Percentiles rank a stretch among this genome's conserved stretches.
Evolutionary conservation across 1,284 basidiomycete species (phyloP).

Genomic region (Pseudozyma sp.): DNA sequence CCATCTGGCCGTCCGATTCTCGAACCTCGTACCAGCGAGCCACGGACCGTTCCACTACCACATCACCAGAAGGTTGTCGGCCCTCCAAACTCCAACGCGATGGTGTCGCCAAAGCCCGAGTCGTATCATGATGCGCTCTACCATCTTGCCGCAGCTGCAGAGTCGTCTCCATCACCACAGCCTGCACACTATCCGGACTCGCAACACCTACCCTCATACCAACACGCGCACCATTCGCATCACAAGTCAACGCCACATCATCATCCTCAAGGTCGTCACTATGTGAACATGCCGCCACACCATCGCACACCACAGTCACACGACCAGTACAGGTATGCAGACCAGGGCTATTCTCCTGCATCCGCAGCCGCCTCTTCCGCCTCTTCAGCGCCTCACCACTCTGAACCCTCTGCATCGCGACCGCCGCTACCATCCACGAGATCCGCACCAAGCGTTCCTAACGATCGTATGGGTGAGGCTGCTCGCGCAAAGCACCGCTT

Average conservation of each 20-base stretch:
- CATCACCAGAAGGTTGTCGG: neutral
- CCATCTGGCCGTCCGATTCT: no score
- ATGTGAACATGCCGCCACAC: constrained; percentile 4
- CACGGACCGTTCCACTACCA: neutral
- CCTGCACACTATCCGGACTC: constrained; percentile 20
- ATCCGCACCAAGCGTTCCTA: constrained; percentile 2
- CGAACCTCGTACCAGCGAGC: no score
- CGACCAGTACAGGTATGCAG: constrained; percentile 29
- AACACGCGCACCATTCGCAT: constrained; percentile 10
- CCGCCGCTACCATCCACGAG: constrained; percentile 12
- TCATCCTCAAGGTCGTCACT: constrained; percentile 19
- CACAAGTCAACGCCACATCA: constrained; percentile 14
- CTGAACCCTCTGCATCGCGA: constrained; percentile 4
- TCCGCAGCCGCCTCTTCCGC: constrained; percentile 16
- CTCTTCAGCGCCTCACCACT: constrained; percentile 13
- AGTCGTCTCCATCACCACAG: constrained; percentile 43
- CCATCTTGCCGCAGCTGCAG: constrained; percentile 41
- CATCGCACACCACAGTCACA: constrained; percentile 23
- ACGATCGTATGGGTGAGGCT: constrained; percentile 9
- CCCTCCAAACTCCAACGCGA: neutral
- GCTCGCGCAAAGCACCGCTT: neutral
- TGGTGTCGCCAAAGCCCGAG: constrained; percentile 41
- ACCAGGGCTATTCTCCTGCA: constrained; percentile 26
- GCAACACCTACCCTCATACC: constrained; percentile 10
- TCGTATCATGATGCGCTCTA: constrained; percentile 48